Evolutionary conservation across 495 filamentous ascomycete species (phyloP), one percentile per base, ranked within the genome.

Genomic region (Trichoderma asperelloides): DNA sequence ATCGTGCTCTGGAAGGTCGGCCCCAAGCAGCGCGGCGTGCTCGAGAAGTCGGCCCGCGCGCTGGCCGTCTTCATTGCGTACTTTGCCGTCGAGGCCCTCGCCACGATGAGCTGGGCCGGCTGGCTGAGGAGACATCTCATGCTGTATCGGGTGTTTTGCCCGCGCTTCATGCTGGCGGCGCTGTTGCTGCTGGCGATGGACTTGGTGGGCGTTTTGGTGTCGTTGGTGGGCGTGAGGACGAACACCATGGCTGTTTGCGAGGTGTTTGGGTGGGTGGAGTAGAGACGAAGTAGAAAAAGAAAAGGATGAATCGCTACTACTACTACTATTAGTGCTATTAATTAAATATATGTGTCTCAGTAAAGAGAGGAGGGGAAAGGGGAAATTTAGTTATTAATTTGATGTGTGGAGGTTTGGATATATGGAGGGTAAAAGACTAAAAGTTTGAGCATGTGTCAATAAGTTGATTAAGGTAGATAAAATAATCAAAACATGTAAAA

Each of bases 111-210:
- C 76, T 96, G 91, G 88, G 91, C 94, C 0, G 93, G 91, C 8
- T 85, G 90, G 71, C 78, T 99, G 64, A 80, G 96, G 45, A 83
- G 95, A 63, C 95, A 99, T 78, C 80, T 98, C 62, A 98, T 98
- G 96, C 81, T 98, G 39, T 97, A 94, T 77, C 86, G 96, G n/a
- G 92, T 98, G 64, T 98, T 98, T 71, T 87, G 81, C 75, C 95
- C 95, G 40, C 75, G 92, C 43, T 98, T 92, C 76, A 91, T 98
- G 91, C 84, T 90, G 69, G 92, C 90, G 2, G 90, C 89, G 0
- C 79, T 80, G 1, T 86, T 89, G 43, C 69, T 97, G 65, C 70
- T 92, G 23, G 83, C 92, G 16, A 87, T 95, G 15, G 95, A 98
- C 70, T 66, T 95, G 1, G 82, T 96, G 25, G 82, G 85, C 2